Evolutionary conservation across 192 early-diverging fungal genomes (phyloP), one percentile per base, ranked within the genome.

Genomic region (Chytriomyces sp.): DNA sequence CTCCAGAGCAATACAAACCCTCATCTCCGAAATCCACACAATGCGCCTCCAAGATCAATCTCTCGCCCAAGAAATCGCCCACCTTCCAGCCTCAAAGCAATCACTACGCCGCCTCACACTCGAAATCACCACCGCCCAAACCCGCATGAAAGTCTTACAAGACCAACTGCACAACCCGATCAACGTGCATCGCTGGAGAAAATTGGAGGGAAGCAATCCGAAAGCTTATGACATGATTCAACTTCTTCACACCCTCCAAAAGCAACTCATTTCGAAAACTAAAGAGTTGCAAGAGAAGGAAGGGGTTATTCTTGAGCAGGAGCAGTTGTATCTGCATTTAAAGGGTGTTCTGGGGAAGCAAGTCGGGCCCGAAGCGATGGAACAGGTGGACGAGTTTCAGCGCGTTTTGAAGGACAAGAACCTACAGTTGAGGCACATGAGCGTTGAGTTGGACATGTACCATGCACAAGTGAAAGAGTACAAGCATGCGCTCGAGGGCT

Each of bases 111-210:
- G 77, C 20, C 66, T 90, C 1, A 80, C 86, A 48, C 85, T 53
- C 69, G 82, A 86, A 45, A 76, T 90, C 45, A 79, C 83, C 50
- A 45, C 68, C 18, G 82, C 85, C 59, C 69, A 81, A 67, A 85
- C 81, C 16, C 78, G 83, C 23, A 82, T 83, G n/a, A 91, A 88
- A 76, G 88, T 87, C n/a, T 80, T 91, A 18, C 84, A 90, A 63
- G 85, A 91, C 35, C 84, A 91, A 81, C 80, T 90, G 9, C 64
- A 82, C 70, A 85, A 91, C 50, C 89, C 87, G 43, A 83, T 91
- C 64, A 91, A 91, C 76, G 87, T 91, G 8, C 89, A 91, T 68
- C 78, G 89, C 16, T 91, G 89, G 89, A 67, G 89, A 45, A 87
- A 89, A 66, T 76, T 91, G n/a, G 88, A 90, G 62, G 87, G 87